Evolutionary conservation across 2,329 filamentous ascomycete species (phyloP).

Genomic region (Orbilia ellipsospora): DNA sequence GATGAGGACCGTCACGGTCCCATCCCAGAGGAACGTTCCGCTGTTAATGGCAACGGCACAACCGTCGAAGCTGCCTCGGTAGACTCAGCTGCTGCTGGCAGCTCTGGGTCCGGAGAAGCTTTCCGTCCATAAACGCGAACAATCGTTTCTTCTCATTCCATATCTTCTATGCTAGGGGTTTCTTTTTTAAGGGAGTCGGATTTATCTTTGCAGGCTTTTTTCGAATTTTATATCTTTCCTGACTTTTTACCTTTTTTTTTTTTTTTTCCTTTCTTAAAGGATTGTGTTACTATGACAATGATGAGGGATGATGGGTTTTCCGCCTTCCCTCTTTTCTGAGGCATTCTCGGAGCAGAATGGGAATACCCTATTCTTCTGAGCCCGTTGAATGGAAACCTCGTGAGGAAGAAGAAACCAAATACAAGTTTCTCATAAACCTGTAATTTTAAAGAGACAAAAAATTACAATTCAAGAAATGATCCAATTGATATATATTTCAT

Average conservation of each 20-base stretch:
- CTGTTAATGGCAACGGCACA: conserved; percentile 5
- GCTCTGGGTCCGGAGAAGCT: conserved; percentile 40
- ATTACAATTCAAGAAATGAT: too few relatives aligned
- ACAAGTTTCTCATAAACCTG: too few relatives aligned
- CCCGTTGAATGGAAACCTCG: too few relatives aligned
- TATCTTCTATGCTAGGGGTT: conserved; percentile 4
- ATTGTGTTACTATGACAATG: conserved; percentile 24
- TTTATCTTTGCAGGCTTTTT: not conserved
- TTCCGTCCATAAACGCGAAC: conserved; percentile 30
- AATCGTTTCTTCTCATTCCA: not conserved
- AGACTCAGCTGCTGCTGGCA: conserved; percentile 31
- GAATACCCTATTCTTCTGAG: too few relatives aligned
- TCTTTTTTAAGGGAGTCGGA: conserved; percentile 34
- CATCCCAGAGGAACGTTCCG: conserved; percentile 21
- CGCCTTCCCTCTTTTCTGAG: conserved; percentile 12
- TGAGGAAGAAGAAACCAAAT: too few relatives aligned
- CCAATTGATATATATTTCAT: too few relatives aligned
- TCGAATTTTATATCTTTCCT: conserved; percentile 29
- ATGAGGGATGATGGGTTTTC: not conserved
- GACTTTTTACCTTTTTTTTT: not conserved
- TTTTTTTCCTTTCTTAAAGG: conserved; percentile 32
- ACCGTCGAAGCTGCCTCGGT: not conserved
- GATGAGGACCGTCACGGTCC: conserved; percentile 82
- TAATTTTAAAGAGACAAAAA: too few relatives aligned
- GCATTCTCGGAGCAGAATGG: conserved; percentile 40